A percentile compares a stretch with the other conserved stretches of the same genome.
phyloP scores from a whole-genome alignment of 202 grass and related monocot species.

The Cymbopogon flexuosus region DNA sequence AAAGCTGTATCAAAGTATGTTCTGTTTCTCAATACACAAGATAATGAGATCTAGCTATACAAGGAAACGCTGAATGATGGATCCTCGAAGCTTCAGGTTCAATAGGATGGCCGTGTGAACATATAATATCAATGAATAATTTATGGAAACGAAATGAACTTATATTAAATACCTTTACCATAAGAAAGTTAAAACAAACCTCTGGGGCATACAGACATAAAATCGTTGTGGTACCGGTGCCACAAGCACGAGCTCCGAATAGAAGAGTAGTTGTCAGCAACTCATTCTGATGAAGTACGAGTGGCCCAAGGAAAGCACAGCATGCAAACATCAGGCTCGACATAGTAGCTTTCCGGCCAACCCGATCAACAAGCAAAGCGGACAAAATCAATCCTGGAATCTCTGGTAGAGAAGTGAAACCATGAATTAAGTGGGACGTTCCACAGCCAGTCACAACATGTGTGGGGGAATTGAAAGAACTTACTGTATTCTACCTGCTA shows the following conservation, averaged over 20 bases:
- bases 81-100: background rate
- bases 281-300: conserved; percentile 60
- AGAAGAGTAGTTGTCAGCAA: conserved; percentile 55
- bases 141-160: background rate
- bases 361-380: conserved; percentile 57
- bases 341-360: conserved; percentile 77
- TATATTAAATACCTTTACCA: background rate
- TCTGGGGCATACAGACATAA: conserved; percentile 70
- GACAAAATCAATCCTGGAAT: conserved; percentile 61
- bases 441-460: background rate
- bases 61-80: background rate
- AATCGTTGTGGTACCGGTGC: conserved; percentile 47
- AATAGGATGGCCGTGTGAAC: background rate
- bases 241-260: conserved; percentile 69
- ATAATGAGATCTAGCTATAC: background rate
- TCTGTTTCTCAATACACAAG: background rate
- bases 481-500: conserved; percentile 57
- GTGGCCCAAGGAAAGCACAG: conserved; percentile 66
- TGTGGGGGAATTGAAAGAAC: background rate
- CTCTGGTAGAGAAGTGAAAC: conserved; percentile 35
- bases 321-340: conserved; percentile 54
- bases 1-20: background rate
- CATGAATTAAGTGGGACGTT: conserved; percentile 2
- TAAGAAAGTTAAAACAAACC: conserved; percentile 39
- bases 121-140: background rate